phyloP scores from a whole-genome alignment of 2,329 filamentous ascomycete species.

The Neopestalotiopsis rosae region DNA sequence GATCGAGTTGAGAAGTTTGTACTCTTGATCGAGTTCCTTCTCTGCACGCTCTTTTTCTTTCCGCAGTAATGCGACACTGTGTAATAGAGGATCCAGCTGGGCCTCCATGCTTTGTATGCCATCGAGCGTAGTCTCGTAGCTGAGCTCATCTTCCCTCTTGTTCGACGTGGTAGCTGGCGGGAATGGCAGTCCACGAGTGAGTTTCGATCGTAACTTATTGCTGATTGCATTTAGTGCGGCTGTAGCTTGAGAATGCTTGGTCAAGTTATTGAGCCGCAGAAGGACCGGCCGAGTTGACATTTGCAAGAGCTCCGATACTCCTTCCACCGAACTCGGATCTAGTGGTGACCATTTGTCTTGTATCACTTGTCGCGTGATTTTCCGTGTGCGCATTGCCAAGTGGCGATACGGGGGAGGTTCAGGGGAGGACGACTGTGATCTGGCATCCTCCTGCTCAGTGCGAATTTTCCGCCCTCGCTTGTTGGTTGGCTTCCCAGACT shows the following conservation, averaged over 20 bases:
- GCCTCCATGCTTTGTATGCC: constrained; percentile 61
- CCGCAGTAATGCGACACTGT: constrained; percentile 65
- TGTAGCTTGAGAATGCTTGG: constrained; percentile 58
- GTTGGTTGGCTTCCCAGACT: neutral
- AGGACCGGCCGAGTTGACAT: constrained; percentile 68
- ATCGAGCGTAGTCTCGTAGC: constrained; percentile 69
- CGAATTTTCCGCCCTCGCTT: neutral
- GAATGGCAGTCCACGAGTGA: constrained; percentile 68
- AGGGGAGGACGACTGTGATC: constrained; percentile 33
- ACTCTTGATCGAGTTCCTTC: constrained; percentile 60
- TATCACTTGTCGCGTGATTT: constrained; percentile 68
- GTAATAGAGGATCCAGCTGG: constrained; percentile 65
- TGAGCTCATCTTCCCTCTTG: constrained; percentile 63
- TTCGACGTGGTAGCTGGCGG: constrained; percentile 55
- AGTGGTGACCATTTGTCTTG: constrained; percentile 71
- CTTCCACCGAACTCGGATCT: constrained; percentile 57
- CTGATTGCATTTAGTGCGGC: constrained; percentile 61
- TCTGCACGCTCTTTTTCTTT: constrained; percentile 64
- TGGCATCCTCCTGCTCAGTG: constrained; percentile 20
- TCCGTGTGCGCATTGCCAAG: constrained; percentile 54
- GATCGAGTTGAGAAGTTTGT: constrained; percentile 54
- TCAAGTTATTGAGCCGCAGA: constrained; percentile 55
- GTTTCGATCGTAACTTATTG: constrained; percentile 60
- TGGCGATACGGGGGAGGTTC: constrained; percentile 48
- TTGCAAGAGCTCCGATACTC: constrained; percentile 60